Conservation (phyloP, 495 filamentous ascomycete genomes). For the Mycothermus thermophilus region DNA sequence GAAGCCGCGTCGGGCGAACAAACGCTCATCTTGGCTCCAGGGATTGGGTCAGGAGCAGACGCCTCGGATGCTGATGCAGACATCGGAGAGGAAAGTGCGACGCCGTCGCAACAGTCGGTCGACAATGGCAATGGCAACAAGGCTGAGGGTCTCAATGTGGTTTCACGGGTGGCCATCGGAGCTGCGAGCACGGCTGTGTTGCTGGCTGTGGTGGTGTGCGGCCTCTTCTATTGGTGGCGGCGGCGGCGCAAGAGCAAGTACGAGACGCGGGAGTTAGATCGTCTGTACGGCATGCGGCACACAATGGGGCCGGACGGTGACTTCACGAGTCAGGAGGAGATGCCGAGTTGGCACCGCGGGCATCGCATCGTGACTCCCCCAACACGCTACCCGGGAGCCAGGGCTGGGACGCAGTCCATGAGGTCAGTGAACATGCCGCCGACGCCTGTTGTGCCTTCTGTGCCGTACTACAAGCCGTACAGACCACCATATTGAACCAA, state of each 20-base stretch:
- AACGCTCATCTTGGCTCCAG: slow-evolving; percentile 10
- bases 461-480: slow-evolving; percentile 12
- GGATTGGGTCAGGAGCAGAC: no score
- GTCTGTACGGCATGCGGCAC: slow-evolving; percentile 16
- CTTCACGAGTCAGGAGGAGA: slow-evolving; percentile 7
- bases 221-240: slow-evolving; percentile 16
- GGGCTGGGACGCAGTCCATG: not conserved
- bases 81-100: no score
- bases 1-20: slow-evolving; percentile 3
- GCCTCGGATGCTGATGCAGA: no score
- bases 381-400: slow-evolving; percentile 3
- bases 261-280: slow-evolving; percentile 19
- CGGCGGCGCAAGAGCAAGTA: slow-evolving; percentile 7
- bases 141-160: no score
- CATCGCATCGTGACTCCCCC: slow-evolving; percentile 11
- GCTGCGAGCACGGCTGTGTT: slow-evolving; percentile 11
- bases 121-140: no score
- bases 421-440: slow-evolving; percentile 5
- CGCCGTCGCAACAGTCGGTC: no score
- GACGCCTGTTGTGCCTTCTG: slow-evolving; percentile 2
- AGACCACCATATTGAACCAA: slow-evolving; percentile 9
- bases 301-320: slow-evolving; percentile 4
- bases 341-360: slow-evolving; percentile 23
- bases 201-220: slow-evolving; percentile 6
- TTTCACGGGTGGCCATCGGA: slow-evolving; percentile 15